phyloP scores from a whole-genome alignment of 768 basidiomycete genomes.

The Lactarius sanguifluus region DNA sequence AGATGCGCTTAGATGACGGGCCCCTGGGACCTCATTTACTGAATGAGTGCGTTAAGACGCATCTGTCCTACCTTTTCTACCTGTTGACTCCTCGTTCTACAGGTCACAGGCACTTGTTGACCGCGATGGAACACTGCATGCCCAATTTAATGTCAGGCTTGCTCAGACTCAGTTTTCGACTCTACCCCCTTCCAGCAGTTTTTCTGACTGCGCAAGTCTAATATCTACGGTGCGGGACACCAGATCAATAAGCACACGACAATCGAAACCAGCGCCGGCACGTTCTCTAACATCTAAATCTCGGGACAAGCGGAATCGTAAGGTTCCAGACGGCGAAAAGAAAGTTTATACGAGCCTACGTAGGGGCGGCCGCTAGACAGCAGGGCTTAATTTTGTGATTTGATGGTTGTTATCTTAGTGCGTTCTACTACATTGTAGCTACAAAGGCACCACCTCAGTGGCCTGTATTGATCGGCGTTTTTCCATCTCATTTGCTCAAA shows the following conservation, averaged over 20 bases:
- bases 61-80: slow-evolving; percentile 1
- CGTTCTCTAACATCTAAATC: not conserved
- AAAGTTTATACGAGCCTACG: not conserved
- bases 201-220: slow-evolving; percentile 7
- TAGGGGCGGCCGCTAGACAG: not conserved
- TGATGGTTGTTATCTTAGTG: not conserved
- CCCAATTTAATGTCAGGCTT: slow-evolving; percentile 15
- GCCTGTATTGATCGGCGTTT: not conserved
- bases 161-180: not conserved
- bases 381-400: not conserved
- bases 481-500: not conserved
- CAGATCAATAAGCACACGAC: not conserved
- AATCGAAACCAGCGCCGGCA: not conserved
- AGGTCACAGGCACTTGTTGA: slow-evolving; percentile 31
- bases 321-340: not conserved
- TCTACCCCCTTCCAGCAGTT: not conserved
- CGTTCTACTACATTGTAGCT: not conserved
- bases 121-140: slow-evolving; percentile 31
- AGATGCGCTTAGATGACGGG: slow-evolving; percentile 11
- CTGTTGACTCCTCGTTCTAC: slow-evolving; percentile 15
- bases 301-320: not conserved
- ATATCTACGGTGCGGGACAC: not conserved
- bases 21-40: slow-evolving; percentile 18
- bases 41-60: slow-evolving; percentile 41
- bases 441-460: not conserved